Conservation (phyloP, 345 rosid species). For the Populus ilicifolia region DNA sequence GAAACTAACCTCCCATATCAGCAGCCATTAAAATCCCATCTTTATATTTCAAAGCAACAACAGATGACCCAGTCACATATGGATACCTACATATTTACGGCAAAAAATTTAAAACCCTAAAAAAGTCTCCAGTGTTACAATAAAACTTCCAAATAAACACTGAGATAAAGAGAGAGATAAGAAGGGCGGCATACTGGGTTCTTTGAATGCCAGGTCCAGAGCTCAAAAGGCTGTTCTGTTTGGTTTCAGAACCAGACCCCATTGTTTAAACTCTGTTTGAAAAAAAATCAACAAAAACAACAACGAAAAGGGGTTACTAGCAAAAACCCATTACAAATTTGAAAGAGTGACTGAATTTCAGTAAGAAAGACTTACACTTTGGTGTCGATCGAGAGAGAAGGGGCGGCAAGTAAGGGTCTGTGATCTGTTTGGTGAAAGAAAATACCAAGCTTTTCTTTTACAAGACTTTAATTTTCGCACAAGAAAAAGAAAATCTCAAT, state of each 20-base stretch:
- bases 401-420: not conserved
- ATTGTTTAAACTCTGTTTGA: not conserved
- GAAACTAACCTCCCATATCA: constrained; percentile 81
- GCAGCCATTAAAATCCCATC: constrained; percentile 97
- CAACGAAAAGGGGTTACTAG: not conserved
- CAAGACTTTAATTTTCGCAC: not conserved
- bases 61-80: constrained; percentile 92
- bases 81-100: constrained; percentile 51
- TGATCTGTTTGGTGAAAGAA: not conserved
- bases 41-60: constrained; percentile 85
- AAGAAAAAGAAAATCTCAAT: not conserved
- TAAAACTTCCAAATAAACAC: not conserved
- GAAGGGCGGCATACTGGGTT: constrained; percentile 40
- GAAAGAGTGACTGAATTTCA: not conserved
- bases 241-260: constrained; percentile 14
- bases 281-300: not conserved
- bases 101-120: not conserved
- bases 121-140: not conserved
- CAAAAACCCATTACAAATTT: not conserved
- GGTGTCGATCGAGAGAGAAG: not conserved
- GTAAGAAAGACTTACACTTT: not conserved
- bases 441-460: not conserved
- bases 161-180: not conserved
- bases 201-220: constrained; percentile 42
- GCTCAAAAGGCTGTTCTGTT: constrained; percentile 22